Evolutionary conservation across 169 alveolate genomes (phyloP).

Genomic region (Babesia microti): DNA sequence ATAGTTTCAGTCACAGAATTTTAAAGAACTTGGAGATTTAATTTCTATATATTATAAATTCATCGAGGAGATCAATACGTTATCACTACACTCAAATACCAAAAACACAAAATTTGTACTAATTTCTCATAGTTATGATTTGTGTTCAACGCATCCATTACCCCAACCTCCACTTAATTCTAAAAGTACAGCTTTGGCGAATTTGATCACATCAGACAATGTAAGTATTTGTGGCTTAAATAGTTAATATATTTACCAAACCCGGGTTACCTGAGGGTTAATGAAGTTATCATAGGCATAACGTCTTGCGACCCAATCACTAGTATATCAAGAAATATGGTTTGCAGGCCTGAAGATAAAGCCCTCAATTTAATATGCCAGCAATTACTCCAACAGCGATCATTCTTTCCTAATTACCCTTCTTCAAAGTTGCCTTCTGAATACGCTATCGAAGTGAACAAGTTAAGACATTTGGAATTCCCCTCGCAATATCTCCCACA

Average conservation of each 20-base stretch:
- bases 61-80: slow-evolving; percentile 16
- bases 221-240: not conserved
- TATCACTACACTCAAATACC: slow-evolving; percentile 6
- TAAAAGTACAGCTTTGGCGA: slow-evolving; percentile 4
- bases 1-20: not conserved
- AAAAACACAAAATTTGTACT: slow-evolving; percentile 23
- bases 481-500: slow-evolving; percentile 35
- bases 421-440: slow-evolving; percentile 39
- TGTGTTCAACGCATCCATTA: slow-evolving; percentile 31
- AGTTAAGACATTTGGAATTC: slow-evolving; percentile 38
- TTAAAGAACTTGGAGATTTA: slow-evolving; percentile 35
- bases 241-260: slow-evolving; percentile 28
- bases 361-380: slow-evolving; percentile 10
- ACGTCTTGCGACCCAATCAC: slow-evolving; percentile 47
- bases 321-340: slow-evolving; percentile 43
- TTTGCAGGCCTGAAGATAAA: slow-evolving; percentile 28
- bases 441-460: slow-evolving; percentile 34
- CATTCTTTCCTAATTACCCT: slow-evolving; percentile 46
- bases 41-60: slow-evolving; percentile 25
- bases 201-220: slow-evolving; percentile 13
- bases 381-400: slow-evolving; percentile 35
- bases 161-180: slow-evolving; percentile 50
- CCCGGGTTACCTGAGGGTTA: slow-evolving; percentile 32
- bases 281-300: slow-evolving; percentile 30
- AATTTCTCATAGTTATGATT: slow-evolving; percentile 46